phyloP scores from a whole-genome alignment of 1,139 yeast species.

The Petasospora rhodanensis region DNA sequence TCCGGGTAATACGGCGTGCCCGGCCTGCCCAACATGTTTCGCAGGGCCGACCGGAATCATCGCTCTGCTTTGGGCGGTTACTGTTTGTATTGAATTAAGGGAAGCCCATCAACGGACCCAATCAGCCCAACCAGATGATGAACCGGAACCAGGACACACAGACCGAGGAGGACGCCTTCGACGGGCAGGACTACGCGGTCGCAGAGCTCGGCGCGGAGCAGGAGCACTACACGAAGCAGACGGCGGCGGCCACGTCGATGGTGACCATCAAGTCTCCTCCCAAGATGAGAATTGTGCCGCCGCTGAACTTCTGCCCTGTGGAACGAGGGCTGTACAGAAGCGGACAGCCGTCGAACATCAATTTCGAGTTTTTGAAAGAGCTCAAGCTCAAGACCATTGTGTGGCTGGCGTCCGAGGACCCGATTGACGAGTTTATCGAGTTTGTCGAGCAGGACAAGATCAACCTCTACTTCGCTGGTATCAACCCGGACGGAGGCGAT shows the following conservation, averaged over 20 bases:
- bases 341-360: constrained; percentile 95
- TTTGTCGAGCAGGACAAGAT: constrained; percentile 74
- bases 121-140: too few species aligned
- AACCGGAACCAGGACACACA: too few species aligned
- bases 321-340: constrained; percentile 81
- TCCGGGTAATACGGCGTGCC: too few species aligned
- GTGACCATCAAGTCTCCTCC: constrained; percentile 32
- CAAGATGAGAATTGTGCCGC: constrained; percentile 73
- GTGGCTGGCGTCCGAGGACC: constrained; percentile 96
- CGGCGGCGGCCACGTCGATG: constrained; percentile 6
- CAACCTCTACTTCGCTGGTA: constrained; percentile 53
- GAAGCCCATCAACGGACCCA: too few species aligned
- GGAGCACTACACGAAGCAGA: constrained; percentile 10
- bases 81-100: too few species aligned
- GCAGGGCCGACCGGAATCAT: too few species aligned
- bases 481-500: constrained; percentile 64
- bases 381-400: constrained; percentile 73
- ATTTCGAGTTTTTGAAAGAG: constrained; percentile 77
- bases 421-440: constrained; percentile 79
- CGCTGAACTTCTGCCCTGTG: constrained; percentile 91
- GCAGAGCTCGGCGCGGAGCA: constrained; percentile 10
- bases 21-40: too few species aligned
- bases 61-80: too few species aligned
- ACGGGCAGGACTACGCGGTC: constrained; percentile 9
- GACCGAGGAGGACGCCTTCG: constrained; percentile 8